Conservation (phyloP, 345 rosid species). For the Eucalyptus curtisii region DNA sequence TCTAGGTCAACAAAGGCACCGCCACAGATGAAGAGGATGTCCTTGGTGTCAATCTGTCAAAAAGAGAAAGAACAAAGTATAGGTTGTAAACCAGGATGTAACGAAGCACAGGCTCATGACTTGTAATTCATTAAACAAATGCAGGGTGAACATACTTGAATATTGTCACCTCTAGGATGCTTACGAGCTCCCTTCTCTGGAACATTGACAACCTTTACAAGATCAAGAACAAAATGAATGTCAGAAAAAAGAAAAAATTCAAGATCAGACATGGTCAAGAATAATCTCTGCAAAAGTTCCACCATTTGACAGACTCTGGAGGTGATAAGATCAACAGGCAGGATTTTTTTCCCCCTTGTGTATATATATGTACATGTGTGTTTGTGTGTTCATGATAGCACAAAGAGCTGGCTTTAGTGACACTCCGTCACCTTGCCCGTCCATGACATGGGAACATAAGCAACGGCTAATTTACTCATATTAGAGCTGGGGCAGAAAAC, state of each 20-base stretch:
- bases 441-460: neutral
- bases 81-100: neutral
- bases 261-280: neutral
- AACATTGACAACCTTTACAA: constrained; percentile 79
- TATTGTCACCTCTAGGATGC: constrained; percentile 98
- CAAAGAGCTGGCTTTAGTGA: neutral
- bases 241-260: neutral
- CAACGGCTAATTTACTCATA: neutral
- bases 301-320: neutral
- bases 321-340: neutral
- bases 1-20: constrained; percentile 97
- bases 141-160: constrained; percentile 51
- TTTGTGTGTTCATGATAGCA: neutral
- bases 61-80: neutral
- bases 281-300: neutral
- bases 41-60: constrained; percentile 91
- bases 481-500: neutral
- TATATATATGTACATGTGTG: too few species aligned
- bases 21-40: constrained; percentile 96
- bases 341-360: neutral
- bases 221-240: neutral
- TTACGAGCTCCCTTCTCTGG: constrained; percentile 99
- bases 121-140: neutral
- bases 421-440: neutral
- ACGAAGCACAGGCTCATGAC: neutral